phyloP scores from a whole-genome alignment of 768 basidiomycete genomes.

The Leccinum uliginosum region DNA sequence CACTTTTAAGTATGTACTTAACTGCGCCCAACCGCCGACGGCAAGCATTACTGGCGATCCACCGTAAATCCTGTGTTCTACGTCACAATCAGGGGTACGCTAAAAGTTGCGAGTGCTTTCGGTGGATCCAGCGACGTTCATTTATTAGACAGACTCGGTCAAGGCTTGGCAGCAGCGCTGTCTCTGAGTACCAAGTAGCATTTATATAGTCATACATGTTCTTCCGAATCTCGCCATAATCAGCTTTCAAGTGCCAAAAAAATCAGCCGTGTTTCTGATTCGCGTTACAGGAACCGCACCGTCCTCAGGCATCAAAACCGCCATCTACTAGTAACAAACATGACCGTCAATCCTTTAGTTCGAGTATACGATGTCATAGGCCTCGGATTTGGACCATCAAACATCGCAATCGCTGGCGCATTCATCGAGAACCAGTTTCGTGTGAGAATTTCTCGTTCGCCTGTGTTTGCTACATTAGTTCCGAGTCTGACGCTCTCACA shows the following conservation, averaged over 20 bases:
- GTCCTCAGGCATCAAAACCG: not conserved
- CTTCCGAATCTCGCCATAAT: not conserved
- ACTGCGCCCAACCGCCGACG: not conserved
- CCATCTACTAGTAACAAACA: not conserved
- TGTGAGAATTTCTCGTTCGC: conserved; percentile 6
- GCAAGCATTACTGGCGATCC: no score
- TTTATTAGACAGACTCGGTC: not conserved
- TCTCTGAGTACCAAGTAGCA: not conserved
- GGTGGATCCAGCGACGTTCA: not conserved
- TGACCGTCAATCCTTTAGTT: not conserved
- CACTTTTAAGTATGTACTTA: not conserved
- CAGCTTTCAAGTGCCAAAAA: not conserved
- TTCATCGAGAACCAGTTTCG: conserved; percentile 37
- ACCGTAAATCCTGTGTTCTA: not conserved
- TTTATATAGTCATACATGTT: not conserved
- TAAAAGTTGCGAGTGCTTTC: not conserved
- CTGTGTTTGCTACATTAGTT: not conserved
- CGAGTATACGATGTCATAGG: conserved; percentile 42
- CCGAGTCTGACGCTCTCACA: conserved; percentile 8
- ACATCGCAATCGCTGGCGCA: conserved; percentile 47
- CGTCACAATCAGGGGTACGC: not conserved
- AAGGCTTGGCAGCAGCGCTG: not conserved
- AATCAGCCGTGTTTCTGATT: not conserved
- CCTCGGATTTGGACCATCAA: conserved; percentile 51
- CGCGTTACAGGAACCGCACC: not conserved